Evolutionary conservation across 495 filamentous ascomycete genomes (phyloP).

Genomic region (Mycothermus thermophilus): DNA sequence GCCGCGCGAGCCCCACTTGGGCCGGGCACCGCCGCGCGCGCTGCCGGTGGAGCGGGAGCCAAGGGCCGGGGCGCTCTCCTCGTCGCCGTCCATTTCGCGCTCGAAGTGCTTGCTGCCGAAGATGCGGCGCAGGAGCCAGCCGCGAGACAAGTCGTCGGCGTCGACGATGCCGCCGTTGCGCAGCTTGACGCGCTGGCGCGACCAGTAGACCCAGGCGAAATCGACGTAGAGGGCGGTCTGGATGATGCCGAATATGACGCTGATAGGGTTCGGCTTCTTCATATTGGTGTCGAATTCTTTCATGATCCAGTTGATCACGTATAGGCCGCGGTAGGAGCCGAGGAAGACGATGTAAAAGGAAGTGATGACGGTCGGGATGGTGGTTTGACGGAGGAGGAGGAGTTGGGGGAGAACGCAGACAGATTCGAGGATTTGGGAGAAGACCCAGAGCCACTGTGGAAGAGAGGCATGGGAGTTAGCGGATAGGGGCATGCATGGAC

Average conservation of each 20-base stretch:
- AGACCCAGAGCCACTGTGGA: slow-evolving; percentile 60
- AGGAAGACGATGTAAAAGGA: slow-evolving; percentile 84
- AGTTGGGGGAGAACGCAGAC: slow-evolving; percentile 85
- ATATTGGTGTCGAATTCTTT: slow-evolving; percentile 44
- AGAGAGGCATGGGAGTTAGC: neutral
- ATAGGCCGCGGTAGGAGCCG: slow-evolving; percentile 79
- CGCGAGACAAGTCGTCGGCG: slow-evolving; percentile 69
- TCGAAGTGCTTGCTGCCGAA: slow-evolving; percentile 36
- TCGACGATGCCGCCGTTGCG: slow-evolving; percentile 86
- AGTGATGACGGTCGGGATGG: slow-evolving; percentile 89
- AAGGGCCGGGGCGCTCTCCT: slow-evolving; percentile 36
- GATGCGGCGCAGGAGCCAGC: slow-evolving; percentile 54
- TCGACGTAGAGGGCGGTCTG: slow-evolving; percentile 88
- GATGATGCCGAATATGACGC: slow-evolving; percentile 71
- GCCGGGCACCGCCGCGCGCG: slow-evolving; percentile 17
- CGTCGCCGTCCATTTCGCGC: slow-evolving; percentile 17
- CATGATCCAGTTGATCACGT: slow-evolving; percentile 84
- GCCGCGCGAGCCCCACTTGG: slow-evolving; percentile 63
- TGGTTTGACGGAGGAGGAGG: slow-evolving; percentile 81
- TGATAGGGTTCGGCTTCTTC: slow-evolving; percentile 51
- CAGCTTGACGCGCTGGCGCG: slow-evolving; percentile 85
- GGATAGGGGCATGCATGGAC: neutral
- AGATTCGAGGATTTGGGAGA: slow-evolving; percentile 83
- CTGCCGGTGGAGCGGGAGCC: too few species aligned
- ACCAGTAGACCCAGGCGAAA: slow-evolving; percentile 95